Percentiles rank a stretch among this genome's conserved stretches.
These are phyloP conservation scores for Paxillus involutus DNA, from an alignment of 768 basidiomycete species.

Conservation along the genomic window DNA sequence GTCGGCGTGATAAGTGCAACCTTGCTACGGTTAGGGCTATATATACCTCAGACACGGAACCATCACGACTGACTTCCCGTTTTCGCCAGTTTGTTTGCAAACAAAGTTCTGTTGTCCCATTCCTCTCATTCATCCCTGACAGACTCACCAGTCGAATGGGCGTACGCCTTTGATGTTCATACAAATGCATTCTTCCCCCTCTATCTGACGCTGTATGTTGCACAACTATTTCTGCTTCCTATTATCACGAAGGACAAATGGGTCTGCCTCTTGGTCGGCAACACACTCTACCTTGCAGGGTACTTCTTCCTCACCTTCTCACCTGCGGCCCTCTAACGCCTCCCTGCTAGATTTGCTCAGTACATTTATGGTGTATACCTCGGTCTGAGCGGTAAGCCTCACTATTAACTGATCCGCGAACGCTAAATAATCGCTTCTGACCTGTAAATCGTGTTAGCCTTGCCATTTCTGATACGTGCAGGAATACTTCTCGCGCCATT, in stretches of 20 bases:
- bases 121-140: conserved; percentile 69
- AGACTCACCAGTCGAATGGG: conserved; percentile 84
- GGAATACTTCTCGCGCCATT: conserved; percentile 91
- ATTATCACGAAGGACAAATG: conserved; percentile 83
- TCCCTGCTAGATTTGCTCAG: conserved; percentile 67
- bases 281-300: conserved; percentile 77
- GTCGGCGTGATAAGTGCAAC: conserved; percentile 76
- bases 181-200: conserved; percentile 96
- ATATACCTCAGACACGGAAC: not conserved
- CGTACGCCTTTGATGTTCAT: conserved; percentile 95
- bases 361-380: conserved; percentile 92
- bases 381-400: conserved; percentile 70
- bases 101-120: conserved; percentile 66
- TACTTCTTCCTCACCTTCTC: conserved; percentile 36
- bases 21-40: conserved; percentile 60
- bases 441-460: conserved; percentile 44
- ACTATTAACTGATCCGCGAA: conserved; percentile 5
- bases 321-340: conserved; percentile 6
- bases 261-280: conserved; percentile 93
- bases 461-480: conserved; percentile 92
- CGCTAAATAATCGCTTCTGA: not conserved
- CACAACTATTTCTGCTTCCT: conserved; percentile 83
- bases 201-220: conserved; percentile 86
- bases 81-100: conserved; percentile 60
- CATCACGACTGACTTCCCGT: conserved; percentile 13